phyloP scores from a whole-genome alignment of 768 basidiomycete genomes.

The Leucocoprinus leucothites region DNA sequence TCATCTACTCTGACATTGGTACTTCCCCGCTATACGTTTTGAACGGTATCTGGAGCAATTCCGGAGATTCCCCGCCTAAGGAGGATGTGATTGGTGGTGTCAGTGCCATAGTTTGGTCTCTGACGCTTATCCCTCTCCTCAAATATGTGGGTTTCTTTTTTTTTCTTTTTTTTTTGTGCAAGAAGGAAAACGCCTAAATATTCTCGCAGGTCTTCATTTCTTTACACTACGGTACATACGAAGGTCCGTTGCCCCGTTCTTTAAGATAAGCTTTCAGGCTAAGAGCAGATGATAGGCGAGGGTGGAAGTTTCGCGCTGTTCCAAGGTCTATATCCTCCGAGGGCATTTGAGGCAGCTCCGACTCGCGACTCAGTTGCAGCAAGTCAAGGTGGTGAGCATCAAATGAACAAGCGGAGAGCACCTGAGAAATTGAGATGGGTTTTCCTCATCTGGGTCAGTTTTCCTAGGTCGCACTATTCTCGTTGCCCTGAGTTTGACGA shows the following conservation, averaged over 20 bases:
- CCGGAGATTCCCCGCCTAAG: constrained; percentile 41
- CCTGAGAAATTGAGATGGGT: too few species aligned
- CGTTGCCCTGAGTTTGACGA: constrained; percentile 38
- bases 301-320: constrained; percentile 66
- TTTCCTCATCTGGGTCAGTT: too few species aligned
- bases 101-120: constrained; percentile 62
- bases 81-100: constrained; percentile 66
- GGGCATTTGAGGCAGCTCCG: constrained; percentile 44
- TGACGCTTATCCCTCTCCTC: constrained; percentile 55
- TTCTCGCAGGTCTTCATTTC: too few species aligned
- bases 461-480: too few species aligned
- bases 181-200: too few species aligned
- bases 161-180: neutral
- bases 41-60: constrained; percentile 59
- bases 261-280: neutral
- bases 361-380: constrained; percentile 18
- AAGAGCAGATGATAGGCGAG: constrained; percentile 39
- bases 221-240: too few species aligned
- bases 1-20: constrained; percentile 50
- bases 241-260: too few species aligned
- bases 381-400: constrained; percentile 20
- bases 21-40: constrained; percentile 64
- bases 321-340: constrained; percentile 57
- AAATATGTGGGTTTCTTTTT: constrained; percentile 51
- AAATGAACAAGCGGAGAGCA: too few species aligned